These are phyloP conservation scores for Claviceps lovelessii DNA, from an alignment of 2,329 filamentous ascomycete species.

Conservation along the genomic window DNA sequence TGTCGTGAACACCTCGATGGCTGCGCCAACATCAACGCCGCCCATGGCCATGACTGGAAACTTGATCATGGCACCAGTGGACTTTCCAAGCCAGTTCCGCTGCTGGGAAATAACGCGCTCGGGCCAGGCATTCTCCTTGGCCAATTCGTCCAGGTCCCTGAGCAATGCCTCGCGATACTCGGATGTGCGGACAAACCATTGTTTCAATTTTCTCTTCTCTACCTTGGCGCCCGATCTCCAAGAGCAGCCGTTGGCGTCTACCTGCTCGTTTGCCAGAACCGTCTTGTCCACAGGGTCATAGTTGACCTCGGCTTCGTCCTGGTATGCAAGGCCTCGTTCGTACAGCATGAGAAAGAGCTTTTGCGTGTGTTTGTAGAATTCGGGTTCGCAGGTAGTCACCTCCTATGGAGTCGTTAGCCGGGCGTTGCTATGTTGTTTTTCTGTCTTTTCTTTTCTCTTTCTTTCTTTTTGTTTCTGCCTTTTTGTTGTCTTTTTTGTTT, in stretches of 20 bases:
- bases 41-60: constrained; percentile 45
- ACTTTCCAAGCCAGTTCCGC: constrained; percentile 76
- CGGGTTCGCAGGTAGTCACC: constrained; percentile 67
- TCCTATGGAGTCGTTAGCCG: constrained; percentile 40
- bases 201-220: constrained; percentile 62
- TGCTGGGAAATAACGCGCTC: constrained; percentile 74
- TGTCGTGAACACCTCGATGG: constrained; percentile 68
- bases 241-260: constrained; percentile 70
- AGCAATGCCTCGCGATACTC: constrained; percentile 60
- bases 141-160: constrained; percentile 52
- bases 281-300: constrained; percentile 84
- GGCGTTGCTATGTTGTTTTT: neutral
- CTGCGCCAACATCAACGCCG: constrained; percentile 25
- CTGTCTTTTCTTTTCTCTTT: neutral
- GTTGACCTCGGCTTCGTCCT: constrained; percentile 72
- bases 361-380: constrained; percentile 83
- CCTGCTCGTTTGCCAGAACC: constrained; percentile 83
- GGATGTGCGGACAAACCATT: constrained; percentile 85
- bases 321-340: constrained; percentile 64
- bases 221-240: constrained; percentile 82
- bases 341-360: constrained; percentile 68
- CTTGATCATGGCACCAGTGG: constrained; percentile 54
- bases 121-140: constrained; percentile 56
- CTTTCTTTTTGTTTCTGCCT: neutral
- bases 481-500: neutral